A percentile compares a stretch with the other conserved stretches of the same genome.
Evolutionary conservation across 2,329 filamentous ascomycete species (phyloP).

Genomic region (Annulohypoxylon truncatum): DNA sequence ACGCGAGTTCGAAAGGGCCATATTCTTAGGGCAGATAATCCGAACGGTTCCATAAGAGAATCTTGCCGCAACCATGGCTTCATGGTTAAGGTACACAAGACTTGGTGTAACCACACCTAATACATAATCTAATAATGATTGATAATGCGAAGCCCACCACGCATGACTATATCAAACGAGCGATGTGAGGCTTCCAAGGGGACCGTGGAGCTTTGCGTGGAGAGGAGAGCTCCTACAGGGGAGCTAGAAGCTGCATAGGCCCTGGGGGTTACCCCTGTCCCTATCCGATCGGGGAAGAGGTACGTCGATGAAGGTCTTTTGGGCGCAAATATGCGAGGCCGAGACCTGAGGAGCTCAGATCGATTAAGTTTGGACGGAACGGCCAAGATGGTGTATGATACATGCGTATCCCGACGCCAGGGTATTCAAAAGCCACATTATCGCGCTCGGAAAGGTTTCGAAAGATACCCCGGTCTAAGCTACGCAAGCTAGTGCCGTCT

Average conservation of each 20-base stretch:
- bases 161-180: constrained; percentile 33
- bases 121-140: constrained; percentile 31
- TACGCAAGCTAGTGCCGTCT: constrained; percentile 35
- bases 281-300: constrained; percentile 39
- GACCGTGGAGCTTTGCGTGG: constrained; percentile 28
- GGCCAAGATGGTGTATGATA: constrained; percentile 39
- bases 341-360: constrained; percentile 29
- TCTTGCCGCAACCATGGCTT: constrained; percentile 33
- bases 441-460: constrained; percentile 37
- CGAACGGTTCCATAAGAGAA: constrained; percentile 23
- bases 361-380: constrained; percentile 28
- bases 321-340: constrained; percentile 35
- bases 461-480: constrained; percentile 33
- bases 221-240: constrained; percentile 33
- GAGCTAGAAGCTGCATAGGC: constrained; percentile 38
- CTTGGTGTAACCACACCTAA: constrained; percentile 31
- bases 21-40: constrained; percentile 35
- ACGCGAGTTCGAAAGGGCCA: constrained; percentile 28
- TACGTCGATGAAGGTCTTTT: constrained; percentile 28
- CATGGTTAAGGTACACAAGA: constrained; percentile 29
- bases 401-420: constrained; percentile 29
- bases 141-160: constrained; percentile 31
- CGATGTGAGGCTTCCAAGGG: constrained; percentile 35
- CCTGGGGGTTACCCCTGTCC: constrained; percentile 29
- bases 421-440: constrained; percentile 35